Evolutionary conservation across 208 protist species (phyloP), one percentile per base, ranked within the genome.

Genomic region (Crithidia mellificae): DNA sequence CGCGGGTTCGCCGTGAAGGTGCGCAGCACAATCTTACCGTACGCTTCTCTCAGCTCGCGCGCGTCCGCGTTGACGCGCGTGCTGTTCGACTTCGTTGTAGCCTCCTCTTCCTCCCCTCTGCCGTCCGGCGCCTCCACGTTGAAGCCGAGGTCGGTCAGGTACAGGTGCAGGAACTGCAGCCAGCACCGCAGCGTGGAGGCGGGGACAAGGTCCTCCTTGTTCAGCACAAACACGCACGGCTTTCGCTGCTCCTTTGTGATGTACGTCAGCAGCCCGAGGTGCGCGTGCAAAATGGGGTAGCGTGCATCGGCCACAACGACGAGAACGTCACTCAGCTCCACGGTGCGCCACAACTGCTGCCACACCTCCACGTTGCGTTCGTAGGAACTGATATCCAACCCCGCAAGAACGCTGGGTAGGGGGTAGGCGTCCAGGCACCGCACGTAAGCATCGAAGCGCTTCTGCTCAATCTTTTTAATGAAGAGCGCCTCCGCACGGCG

Each of bases 331-430:
- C 86, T 88, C 24, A 96, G 90, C 85, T 99, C 98, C 32, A 98
- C 83, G 38, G 99, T 98, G 25, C 98, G 90, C 98, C 98, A 99
- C 36, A 99, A 87, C 84, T 99, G 98, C 32, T 98, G 86, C 98
- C 98, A 99, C 22, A 99, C 96, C 77, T 99, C 98, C 9, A 99
- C 52, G 81, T 99, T 99, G 72, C 98, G 98, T 85, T 99, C 98
- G 71, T 98, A 99, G 44, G 87, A 91, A 73, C 89, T 98, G 22
- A 98, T 53, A 36, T 88, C 61, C 50, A 92, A 55, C 7, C 62
- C 54, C 2, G 24, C 50, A 36, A 79, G 57, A n/a, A 71, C 17
- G 6, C 4, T 14, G 5, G 63, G 52, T 39, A 69, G n/a, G 0
- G 74, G 67, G 49, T 80, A 87, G 32, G 83, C 46, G 24, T 92